phyloP scores from a whole-genome alignment of 2,329 filamentous ascomycete species.

The Pseudogymnoascus sp. region DNA sequence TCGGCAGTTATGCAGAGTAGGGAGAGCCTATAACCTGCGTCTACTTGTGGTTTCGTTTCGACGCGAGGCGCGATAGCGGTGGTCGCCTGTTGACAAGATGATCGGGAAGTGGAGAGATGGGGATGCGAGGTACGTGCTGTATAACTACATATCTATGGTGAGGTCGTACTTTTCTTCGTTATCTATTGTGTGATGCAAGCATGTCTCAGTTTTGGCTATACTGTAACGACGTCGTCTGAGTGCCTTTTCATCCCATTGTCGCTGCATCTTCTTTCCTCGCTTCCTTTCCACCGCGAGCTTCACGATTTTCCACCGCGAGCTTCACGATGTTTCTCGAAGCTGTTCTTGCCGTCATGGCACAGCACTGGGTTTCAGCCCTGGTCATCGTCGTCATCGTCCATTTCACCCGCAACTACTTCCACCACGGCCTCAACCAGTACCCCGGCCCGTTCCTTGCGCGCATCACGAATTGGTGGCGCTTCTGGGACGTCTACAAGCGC shows the following conservation, averaged over 20 bases:
- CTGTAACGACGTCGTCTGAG: not conserved
- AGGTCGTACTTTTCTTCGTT: not conserved
- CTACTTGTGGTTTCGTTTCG: not conserved
- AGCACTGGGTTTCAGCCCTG: constrained; percentile 36
- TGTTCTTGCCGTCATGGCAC: constrained; percentile 13
- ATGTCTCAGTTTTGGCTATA: not conserved
- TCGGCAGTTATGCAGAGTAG: not conserved
- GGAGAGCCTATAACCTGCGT: not conserved
- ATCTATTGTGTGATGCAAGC: not conserved
- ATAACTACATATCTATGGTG: not conserved
- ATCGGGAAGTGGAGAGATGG: not conserved
- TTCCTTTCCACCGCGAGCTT: not conserved
- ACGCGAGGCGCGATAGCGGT: not conserved
- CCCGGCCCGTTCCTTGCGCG: constrained; percentile 63
- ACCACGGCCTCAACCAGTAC: constrained; percentile 57
- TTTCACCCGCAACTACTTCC: constrained; percentile 40
- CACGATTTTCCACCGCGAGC: constrained; percentile 14
- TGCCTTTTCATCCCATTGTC: not conserved
- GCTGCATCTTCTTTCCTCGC: not conserved
- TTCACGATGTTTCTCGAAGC: constrained; percentile 17
- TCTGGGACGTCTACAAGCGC: constrained; percentile 57
- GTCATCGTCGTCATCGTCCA: constrained; percentile 30
- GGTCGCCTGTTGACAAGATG: not conserved
- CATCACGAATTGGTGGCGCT: constrained; percentile 65
- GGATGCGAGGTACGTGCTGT: not conserved